A percentile compares a stretch with the other conserved stretches of the same genome.
These are phyloP conservation scores for Rosa multiflora DNA, from an alignment of 306 rosid species.

Conservation along the genomic window DNA sequence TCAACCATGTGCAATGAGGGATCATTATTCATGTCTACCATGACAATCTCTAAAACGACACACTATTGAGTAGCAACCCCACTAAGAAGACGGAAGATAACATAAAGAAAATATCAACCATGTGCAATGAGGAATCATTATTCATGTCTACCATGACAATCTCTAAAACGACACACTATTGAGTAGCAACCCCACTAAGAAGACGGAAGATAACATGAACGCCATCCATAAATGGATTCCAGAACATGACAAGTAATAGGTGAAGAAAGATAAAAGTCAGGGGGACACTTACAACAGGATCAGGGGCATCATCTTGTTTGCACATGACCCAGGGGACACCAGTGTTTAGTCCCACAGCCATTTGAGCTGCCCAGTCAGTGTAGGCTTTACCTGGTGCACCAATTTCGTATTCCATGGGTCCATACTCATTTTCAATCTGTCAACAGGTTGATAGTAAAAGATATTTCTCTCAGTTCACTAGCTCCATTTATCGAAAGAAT, in stretches of 20 bases:
- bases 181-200: conserved; percentile 39
- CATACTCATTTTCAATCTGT: conserved; percentile 97
- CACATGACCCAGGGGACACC: conserved; percentile 99
- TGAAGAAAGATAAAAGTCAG: conserved; percentile 17
- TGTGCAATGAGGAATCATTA: conserved; percentile 34
- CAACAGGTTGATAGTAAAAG: conserved; percentile 27
- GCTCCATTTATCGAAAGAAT: conserved; percentile 5
- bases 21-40: conserved; percentile 27
- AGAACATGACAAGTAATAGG: conserved; percentile 25
- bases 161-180: conserved; percentile 29
- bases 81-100: conserved; percentile 31
- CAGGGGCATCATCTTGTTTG: conserved; percentile 99
- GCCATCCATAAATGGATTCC: background rate
- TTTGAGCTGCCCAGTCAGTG: conserved; percentile 86
- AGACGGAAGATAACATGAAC: conserved; percentile 19
- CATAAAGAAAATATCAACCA: conserved; percentile 28
- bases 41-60: conserved; percentile 31
- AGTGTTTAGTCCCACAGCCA: conserved; percentile 88
- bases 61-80: conserved; percentile 32
- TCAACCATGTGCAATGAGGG: conserved; percentile 36
- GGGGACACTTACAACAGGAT: conserved; percentile 73
- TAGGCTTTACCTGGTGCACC: conserved; percentile 85
- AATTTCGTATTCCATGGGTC: conserved; percentile 84
- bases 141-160: conserved; percentile 26
- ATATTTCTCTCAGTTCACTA: conserved; percentile 13